Evolutionary conservation across 2,329 filamentous ascomycete species (phyloP), one percentile per base, ranked within the genome.

Genomic region (Fusarium papillatum): DNA sequence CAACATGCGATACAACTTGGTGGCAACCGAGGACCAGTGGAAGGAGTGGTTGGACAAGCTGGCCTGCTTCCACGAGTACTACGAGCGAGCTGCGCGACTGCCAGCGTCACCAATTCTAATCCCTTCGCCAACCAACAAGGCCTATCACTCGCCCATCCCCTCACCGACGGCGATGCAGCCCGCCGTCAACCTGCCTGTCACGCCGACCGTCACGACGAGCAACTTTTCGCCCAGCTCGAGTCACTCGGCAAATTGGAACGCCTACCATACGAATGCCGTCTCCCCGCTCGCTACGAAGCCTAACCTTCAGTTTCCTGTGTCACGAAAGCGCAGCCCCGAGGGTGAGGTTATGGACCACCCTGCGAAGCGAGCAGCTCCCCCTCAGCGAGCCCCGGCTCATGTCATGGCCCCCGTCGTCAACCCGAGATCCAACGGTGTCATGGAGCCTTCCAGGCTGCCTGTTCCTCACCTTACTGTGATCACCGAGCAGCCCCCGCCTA

Each of bases 1-100:
- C 87, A 98, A 98, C 84, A 98, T 99, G 93, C 92, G 96, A 80
- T 99, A 98, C 85, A 95, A 95, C 79, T 88, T 99, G 10, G 93
- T 96, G 82, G 95, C 95, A 5, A 97, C 96, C 5, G 93, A 95
- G 81, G 89, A 92, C 65, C 91, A 98, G 82, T 99, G 97, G 97
- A 89, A 92, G 61, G 90, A 92, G 66, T 98, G 97, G 97, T 93
- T 98, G 80, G 87, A 88, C 73, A 95, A 95, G 83, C 88, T 98
- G 66, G 90, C 93, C 64, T 93, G 93, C 76, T 98, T 98, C 82
- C 93, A 93, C 76, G 92, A 93, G 64, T 98, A 95, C 85, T 95
- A 95, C 85, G 92, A 96, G 77, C 90, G 90, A 70, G 94, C 95
- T 36, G 89, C 89, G 38, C 83, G 83, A 66, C 79, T 84, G 48